Evolutionary conservation across 148 eudicot genomes (phyloP).

Genomic region (Rhododendron henanense): DNA sequence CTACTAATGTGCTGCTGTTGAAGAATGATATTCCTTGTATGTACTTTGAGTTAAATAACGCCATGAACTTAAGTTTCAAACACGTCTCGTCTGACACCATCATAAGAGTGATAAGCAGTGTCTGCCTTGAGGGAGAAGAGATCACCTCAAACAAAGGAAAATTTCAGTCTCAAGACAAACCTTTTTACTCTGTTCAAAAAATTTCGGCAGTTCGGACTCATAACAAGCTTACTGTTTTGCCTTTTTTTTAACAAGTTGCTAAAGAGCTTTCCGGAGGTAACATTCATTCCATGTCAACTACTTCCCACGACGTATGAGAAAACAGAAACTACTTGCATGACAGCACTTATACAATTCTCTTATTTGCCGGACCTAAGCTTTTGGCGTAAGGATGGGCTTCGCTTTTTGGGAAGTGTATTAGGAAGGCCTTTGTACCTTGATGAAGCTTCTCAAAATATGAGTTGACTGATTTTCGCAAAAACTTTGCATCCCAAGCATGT

Average conservation of each 20-base stretch:
- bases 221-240: not conserved
- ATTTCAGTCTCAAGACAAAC: not conserved
- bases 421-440: not conserved
- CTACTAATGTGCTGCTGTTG: too few species aligned
- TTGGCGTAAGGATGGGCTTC: not conserved
- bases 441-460: not conserved
- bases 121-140: not conserved
- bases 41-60: not conserved
- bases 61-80: not conserved
- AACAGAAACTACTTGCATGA: not conserved
- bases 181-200: not conserved
- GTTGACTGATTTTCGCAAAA: not conserved
- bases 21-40: too few species aligned
- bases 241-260: not conserved
- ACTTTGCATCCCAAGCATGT: not conserved
- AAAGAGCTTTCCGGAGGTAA: not conserved
- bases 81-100: not conserved
- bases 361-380: not conserved
- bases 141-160: not conserved
- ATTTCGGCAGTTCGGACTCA: not conserved
- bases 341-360: not conserved
- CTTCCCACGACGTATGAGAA: too few species aligned
- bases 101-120: not conserved
- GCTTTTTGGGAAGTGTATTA: not conserved
- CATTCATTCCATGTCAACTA: not conserved